Base-by-base conservation (phyloP, 1,284 basidiomycete genomes). In the Moesziomyces sp. region DNA sequence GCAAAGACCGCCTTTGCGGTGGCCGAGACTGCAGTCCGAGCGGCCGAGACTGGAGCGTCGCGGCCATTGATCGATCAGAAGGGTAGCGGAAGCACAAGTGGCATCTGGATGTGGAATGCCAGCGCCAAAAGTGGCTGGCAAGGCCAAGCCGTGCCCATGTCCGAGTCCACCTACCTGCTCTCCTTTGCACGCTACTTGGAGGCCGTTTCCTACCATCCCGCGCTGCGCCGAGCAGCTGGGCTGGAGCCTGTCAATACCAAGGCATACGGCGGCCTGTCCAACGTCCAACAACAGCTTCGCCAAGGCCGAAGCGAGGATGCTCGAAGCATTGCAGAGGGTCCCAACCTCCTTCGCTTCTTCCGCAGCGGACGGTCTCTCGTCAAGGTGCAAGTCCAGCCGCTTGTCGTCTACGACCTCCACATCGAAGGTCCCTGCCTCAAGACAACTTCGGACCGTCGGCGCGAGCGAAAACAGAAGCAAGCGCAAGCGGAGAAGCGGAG, bases 161-260 rank as follows among this genome's bases (percentile, higher is more conserved):
- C 76, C 45, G 65, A 78, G 30, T 75, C 73, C 10, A 78, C 79
- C 42, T 81, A 79, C 19, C 69, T 82, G 6, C 58, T 72, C 11
- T 81, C 79, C 10, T 82, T 79, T 40, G 72, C 74, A 11, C 71
- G 69, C 38, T 82, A 73, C 56, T 48, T 82, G 54, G 78, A 82
- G 53, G 73, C 75, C 38, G 58, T 82, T 38, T 56, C 79, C 6
- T 77, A 76, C 38, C 74, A 80, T 46, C 73, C 75, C 5, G 70
- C 71, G 13, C 57, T 78, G 47, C 66, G 72, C 16, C 48, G 73
- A 38, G 63, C 59, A 1, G 73, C 52, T 9, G 72, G 66, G 5
- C 18, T 74, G n/a, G 72, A 69, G 44, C 71, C 71, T 11, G 46
- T 60, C 16, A 63, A 50, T 18, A 24, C 46, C 24, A 67, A 67